These are phyloP conservation scores for Lepiota subincarnata DNA, from an alignment of 768 basidiomycete species.

Conservation along the genomic window DNA sequence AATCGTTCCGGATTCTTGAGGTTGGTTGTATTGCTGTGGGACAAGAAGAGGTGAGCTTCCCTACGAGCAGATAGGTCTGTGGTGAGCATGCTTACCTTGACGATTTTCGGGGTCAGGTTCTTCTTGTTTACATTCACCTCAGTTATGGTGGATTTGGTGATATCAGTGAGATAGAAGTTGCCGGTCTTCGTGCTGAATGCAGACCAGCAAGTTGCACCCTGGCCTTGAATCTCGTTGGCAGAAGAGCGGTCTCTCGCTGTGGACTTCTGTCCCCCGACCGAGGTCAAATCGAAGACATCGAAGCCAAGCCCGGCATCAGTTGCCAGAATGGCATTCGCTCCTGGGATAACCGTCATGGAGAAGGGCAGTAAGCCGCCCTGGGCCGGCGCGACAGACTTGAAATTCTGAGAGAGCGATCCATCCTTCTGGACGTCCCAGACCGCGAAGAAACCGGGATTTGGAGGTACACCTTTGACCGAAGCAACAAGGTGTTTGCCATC, in stretches of 20 bases:
- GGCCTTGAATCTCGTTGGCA: constrained; percentile 30
- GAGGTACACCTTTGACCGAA: constrained; percentile 45
- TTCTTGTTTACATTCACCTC: constrained; percentile 41
- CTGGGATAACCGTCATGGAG: constrained; percentile 41
- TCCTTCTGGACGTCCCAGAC: constrained; percentile 42
- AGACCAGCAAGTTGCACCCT: constrained; percentile 41
- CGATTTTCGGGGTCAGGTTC: constrained; percentile 40
- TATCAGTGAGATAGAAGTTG: constrained; percentile 43
- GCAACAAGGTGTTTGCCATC: constrained; percentile 41
- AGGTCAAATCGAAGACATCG: constrained; percentile 31
- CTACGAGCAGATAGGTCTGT: too few relatives aligned
- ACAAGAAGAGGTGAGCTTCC: not conserved
- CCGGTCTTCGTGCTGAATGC: constrained; percentile 36
- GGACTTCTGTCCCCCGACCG: constrained; percentile 21
- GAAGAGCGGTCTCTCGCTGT: constrained; percentile 26
- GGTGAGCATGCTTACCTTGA: constrained; percentile 27
- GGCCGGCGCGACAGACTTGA: constrained; percentile 23
- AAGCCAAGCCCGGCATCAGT: constrained; percentile 37
- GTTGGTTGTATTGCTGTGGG: constrained; percentile 35
- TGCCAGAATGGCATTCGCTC: constrained; percentile 28
- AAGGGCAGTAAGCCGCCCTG: constrained; percentile 45
- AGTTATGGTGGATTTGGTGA: constrained; percentile 34
- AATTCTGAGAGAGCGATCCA: constrained; percentile 44
- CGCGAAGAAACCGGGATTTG: constrained; percentile 46
- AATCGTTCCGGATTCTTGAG: constrained; percentile 30